These are phyloP conservation scores for Colletotrichum sp. DNA, from an alignment of 2,329 filamentous ascomycete genomes.

Conservation along the genomic window DNA sequence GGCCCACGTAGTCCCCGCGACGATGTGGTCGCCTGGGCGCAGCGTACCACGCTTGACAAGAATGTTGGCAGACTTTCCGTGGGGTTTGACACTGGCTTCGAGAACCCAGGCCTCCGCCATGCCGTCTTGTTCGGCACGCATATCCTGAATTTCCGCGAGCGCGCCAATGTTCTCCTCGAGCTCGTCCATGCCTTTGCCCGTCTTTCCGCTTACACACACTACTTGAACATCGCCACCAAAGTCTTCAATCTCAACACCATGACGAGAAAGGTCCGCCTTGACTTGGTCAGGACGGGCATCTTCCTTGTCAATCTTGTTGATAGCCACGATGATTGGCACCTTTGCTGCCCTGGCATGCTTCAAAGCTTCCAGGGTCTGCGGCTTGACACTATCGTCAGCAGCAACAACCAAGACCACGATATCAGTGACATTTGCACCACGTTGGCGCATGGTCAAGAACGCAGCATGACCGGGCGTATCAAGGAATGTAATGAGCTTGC, in stretches of 20 bases:
- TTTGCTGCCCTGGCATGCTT: constrained; percentile 88
- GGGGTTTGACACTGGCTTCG: constrained; percentile 85
- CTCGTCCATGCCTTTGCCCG: constrained; percentile 87
- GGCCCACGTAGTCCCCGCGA: constrained; percentile 88
- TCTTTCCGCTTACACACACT: constrained; percentile 91
- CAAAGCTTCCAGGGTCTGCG: constrained; percentile 94
- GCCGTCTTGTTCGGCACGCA: constrained; percentile 79
- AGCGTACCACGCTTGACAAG: constrained; percentile 89
- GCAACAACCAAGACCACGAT: constrained; percentile 96
- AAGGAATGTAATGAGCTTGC: constrained; percentile 92
- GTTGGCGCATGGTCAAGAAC: constrained; percentile 93
- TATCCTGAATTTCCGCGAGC: constrained; percentile 87
- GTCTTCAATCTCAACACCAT: constrained; percentile 92
- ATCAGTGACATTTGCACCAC: constrained; percentile 94
- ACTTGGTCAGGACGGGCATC: constrained; percentile 82
- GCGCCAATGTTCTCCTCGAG: constrained; percentile 90
- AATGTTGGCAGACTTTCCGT: constrained; percentile 86
- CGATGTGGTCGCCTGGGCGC: constrained; percentile 78
- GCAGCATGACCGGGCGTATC: constrained; percentile 97
- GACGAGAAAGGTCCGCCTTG: constrained; percentile 82
- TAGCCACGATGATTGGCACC: constrained; percentile 95
- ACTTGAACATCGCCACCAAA: constrained; percentile 94
- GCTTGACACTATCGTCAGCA: constrained; percentile 96
- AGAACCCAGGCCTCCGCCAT: constrained; percentile 92
- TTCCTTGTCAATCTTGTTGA: constrained; percentile 95